Conservation (phyloP, 2,329 filamentous ascomycete genomes). For the Didymella glomerata region DNA sequence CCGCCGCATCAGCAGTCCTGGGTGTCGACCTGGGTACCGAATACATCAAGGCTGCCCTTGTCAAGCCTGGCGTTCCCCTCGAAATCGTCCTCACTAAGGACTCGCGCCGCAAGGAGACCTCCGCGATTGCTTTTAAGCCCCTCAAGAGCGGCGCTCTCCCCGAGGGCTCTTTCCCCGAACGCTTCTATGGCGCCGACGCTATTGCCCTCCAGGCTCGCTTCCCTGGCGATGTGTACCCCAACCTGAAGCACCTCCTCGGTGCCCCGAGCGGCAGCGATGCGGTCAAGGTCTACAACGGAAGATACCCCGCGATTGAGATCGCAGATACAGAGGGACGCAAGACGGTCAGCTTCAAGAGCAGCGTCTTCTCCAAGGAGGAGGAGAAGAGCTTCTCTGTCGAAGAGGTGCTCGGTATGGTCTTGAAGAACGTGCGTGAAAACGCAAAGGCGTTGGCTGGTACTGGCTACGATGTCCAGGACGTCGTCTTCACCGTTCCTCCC, state of each 20-base stretch:
- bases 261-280: conserved; percentile 65
- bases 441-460: conserved; percentile 84
- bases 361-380: conserved; percentile 70
- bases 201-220: conserved; percentile 86
- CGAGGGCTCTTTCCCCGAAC: conserved; percentile 75
- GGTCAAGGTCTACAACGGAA: conserved; percentile 73
- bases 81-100: conserved; percentile 98
- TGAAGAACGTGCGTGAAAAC: conserved; percentile 89
- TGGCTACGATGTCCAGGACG: conserved; percentile 76
- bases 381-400: conserved; percentile 76
- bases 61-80: conserved; percentile 95
- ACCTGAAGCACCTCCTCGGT: conserved; percentile 90
- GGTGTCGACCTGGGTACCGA: conserved; percentile 95
- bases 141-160: conserved; percentile 69
- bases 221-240: conserved; percentile 92
- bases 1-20: conserved; percentile 78
- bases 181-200: conserved; percentile 91
- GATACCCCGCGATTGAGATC: conserved; percentile 81
- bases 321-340: conserved; percentile 64
- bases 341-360: conserved; percentile 84
- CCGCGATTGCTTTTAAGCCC: conserved; percentile 93
- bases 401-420: conserved; percentile 94
- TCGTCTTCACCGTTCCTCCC: conserved; percentile 86
- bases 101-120: conserved; percentile 92
- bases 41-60: conserved; percentile 94